Conservation (phyloP, 306 rosid species). For the Quercus gilva region DNA sequence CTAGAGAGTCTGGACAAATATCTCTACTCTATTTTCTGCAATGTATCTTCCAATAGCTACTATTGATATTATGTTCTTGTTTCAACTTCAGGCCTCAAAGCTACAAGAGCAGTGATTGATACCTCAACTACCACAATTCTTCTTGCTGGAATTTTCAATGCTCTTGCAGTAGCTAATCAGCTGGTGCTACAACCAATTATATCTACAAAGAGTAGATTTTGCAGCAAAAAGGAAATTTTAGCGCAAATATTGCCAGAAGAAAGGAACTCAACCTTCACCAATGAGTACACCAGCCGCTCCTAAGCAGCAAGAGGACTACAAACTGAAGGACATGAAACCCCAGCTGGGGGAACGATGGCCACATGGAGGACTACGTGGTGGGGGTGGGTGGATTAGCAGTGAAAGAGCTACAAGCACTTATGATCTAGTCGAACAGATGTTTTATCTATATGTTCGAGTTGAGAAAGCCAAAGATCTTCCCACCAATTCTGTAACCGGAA, state of each 20-base stretch:
- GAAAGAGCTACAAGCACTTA: slow-evolving; percentile 84
- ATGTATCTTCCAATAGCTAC: background rate
- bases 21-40: background rate
- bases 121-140: background rate
- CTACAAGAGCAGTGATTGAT: background rate
- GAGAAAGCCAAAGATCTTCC: slow-evolving; percentile 76
- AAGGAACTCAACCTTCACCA: background rate
- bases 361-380: slow-evolving; percentile 72
- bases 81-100: slow-evolving; percentile 6
- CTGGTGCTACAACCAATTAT: background rate
- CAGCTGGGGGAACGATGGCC: slow-evolving; percentile 86
- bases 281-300: slow-evolving; percentile 46
- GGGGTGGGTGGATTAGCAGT: slow-evolving; percentile 69
- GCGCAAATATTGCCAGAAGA: background rate
- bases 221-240: background rate
- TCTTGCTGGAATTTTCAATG: background rate
- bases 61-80: background rate
- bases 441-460: slow-evolving; percentile 72
- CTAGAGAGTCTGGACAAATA: background rate
- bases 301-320: slow-evolving; percentile 57
- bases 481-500: slow-evolving; percentile 53
- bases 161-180: background rate
- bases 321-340: slow-evolving; percentile 74
- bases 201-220: slow-evolving; percentile 6
- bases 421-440: slow-evolving; percentile 84